A percentile compares a stretch with the other conserved stretches of the same genome.
phyloP scores from a whole-genome alignment of 345 rosid genomes.

The Ceriops tagal region DNA sequence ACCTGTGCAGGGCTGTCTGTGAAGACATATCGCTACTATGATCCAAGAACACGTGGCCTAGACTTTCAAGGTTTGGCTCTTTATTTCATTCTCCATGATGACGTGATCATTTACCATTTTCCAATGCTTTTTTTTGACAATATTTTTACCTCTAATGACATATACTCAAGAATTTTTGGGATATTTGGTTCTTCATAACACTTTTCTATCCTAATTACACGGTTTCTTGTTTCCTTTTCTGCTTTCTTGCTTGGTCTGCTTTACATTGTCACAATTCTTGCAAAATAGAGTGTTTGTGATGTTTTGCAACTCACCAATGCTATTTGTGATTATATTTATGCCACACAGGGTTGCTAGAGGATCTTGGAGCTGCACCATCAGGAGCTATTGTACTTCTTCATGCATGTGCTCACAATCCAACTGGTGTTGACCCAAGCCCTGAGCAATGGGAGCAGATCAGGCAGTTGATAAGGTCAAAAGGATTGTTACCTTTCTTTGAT shows the following conservation, averaged over 20 bases:
- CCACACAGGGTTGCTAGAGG: slow-evolving; percentile 65
- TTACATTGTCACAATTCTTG: not conserved
- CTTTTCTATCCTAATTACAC: not conserved
- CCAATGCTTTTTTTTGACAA: not conserved
- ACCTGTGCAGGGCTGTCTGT: slow-evolving; percentile 65
- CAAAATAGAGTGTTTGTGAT: not conserved
- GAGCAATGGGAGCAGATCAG: slow-evolving; percentile 81
- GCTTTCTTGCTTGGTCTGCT: too few species aligned
- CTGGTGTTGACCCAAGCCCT: slow-evolving; percentile 88
- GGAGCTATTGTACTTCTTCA: slow-evolving; percentile 92
- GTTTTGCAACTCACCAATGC: not conserved
- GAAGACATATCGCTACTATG: slow-evolving; percentile 72
- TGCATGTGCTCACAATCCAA: slow-evolving; percentile 98
- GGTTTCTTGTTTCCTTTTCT: not conserved
- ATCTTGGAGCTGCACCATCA: slow-evolving; percentile 81
- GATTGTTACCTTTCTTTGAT: slow-evolving; percentile 74
- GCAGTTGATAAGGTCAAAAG: slow-evolving; percentile 60
- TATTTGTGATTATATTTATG: not conserved
- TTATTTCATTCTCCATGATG: not conserved
- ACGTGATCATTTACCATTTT: not conserved
- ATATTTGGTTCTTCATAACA: not conserved
- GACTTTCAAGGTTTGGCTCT: slow-evolving; percentile 58
- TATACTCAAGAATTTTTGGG: too few species aligned
- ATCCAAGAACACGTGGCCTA: slow-evolving; percentile 76
- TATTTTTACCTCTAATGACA: not conserved